phyloP scores from a whole-genome alignment of 2,329 filamentous ascomycete genomes.

The Waltergamsia citrina region DNA sequence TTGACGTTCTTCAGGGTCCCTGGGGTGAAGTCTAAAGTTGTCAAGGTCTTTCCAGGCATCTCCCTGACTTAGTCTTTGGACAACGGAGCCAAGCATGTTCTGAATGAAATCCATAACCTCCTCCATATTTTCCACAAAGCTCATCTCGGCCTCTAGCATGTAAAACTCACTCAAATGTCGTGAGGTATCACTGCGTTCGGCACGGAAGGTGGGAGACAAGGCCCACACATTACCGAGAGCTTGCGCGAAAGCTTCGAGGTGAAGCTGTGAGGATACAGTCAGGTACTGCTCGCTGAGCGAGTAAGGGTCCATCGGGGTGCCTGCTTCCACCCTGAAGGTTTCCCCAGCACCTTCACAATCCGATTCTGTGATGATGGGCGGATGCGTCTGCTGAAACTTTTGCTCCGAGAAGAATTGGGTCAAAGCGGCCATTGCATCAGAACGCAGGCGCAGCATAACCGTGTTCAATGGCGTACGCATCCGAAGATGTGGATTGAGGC shows the following conservation, averaged over 20 bases:
- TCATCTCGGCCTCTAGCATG: constrained; percentile 91
- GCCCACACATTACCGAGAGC: constrained; percentile 89
- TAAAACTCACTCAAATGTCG: constrained; percentile 96
- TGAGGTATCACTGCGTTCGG: constrained; percentile 86
- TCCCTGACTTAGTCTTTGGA: constrained; percentile 22
- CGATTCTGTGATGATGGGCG: constrained; percentile 90
- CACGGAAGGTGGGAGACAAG: constrained; percentile 85
- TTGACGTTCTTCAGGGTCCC: constrained; percentile 26
- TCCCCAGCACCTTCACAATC: constrained; percentile 96
- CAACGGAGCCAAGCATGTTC: constrained; percentile 55
- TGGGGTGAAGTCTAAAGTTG: constrained; percentile 16
- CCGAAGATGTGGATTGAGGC: constrained; percentile 80
- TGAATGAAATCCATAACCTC: constrained; percentile 75
- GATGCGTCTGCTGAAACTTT: constrained; percentile 75
- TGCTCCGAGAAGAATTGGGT: constrained; percentile 65
- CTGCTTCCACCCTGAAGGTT: constrained; percentile 65
- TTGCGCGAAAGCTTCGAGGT: constrained; percentile 85
- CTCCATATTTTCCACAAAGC: constrained; percentile 62
- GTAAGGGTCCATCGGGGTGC: constrained; percentile 39
- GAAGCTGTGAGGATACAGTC: constrained; percentile 89
- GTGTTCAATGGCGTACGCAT: constrained; percentile 73
- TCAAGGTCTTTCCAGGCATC: constrained; percentile 35
- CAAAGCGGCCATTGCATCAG: constrained; percentile 64
- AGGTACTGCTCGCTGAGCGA: constrained; percentile 87
- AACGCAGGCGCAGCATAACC: constrained; percentile 72